These are phyloP conservation scores for Carallia brachiata DNA, from an alignment of 345 rosid species.

Conservation along the genomic window DNA sequence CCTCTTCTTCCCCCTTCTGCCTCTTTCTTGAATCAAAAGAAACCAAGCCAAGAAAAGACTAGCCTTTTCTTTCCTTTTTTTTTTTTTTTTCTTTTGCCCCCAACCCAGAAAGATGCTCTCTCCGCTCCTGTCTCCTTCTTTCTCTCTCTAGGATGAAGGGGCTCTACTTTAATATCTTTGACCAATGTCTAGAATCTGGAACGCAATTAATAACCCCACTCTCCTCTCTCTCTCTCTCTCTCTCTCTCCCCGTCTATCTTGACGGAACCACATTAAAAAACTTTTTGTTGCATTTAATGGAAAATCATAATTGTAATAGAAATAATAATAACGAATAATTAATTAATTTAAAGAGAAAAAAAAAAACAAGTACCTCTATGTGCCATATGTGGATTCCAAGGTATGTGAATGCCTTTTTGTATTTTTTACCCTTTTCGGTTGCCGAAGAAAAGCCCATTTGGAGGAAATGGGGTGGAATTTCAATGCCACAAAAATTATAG, in stretches of 20 bases:
- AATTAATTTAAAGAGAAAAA: too few species aligned
- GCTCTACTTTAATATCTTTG: constrained; percentile 10
- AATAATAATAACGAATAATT: too few species aligned
- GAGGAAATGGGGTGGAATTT: constrained; percentile 17
- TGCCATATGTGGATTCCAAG: too few species aligned
- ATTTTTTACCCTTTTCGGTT: constrained; percentile 8
- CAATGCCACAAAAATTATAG: too few species aligned
- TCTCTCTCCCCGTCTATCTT: neutral
- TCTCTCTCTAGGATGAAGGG: constrained; percentile 3
- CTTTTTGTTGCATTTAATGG: neutral
- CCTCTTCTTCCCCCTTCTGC: neutral
- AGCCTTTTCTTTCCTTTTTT: neutral
- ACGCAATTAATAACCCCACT: constrained; percentile 8
- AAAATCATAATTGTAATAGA: neutral
- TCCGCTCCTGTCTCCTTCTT: neutral
- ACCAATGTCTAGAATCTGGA: constrained; percentile 18
- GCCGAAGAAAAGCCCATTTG: constrained; percentile 27
- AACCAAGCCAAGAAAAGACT: neutral
- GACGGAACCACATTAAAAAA: neutral
- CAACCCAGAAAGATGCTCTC: neutral
- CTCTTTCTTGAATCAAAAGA: constrained; percentile 3
- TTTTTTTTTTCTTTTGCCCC: neutral
- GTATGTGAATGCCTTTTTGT: neutral
- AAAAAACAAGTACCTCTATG: too few species aligned
- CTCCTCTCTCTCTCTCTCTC: neutral